Percentiles rank a stretch among this genome's conserved stretches.
phyloP scores from a whole-genome alignment of 495 filamentous ascomycete species.

The Durotheca rogersii region DNA sequence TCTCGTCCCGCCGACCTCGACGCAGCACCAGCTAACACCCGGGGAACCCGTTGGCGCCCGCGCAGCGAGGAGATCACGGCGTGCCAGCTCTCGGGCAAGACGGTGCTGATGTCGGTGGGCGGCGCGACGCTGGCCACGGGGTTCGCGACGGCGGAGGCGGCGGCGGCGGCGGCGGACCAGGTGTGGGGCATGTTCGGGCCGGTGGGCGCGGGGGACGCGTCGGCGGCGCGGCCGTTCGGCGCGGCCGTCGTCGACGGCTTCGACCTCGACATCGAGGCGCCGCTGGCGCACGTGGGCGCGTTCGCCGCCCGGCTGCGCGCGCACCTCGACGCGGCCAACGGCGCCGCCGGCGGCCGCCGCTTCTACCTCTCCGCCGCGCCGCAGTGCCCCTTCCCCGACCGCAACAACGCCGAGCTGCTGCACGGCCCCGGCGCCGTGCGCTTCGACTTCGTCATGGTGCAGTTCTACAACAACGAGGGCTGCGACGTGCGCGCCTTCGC shows the following conservation, averaged over 20 bases:
- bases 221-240: constrained; percentile 53
- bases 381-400: constrained; percentile 55
- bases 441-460: constrained; percentile 66
- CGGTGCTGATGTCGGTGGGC: constrained; percentile 62
- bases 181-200: constrained; percentile 64
- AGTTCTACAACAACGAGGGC: constrained; percentile 63
- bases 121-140: constrained; percentile 50
- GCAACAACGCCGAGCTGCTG: constrained; percentile 55
- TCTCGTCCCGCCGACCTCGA: background rate
- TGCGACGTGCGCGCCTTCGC: constrained; percentile 60
- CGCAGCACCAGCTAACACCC: too few relatives aligned
- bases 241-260: constrained; percentile 57
- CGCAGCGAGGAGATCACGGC: constrained; percentile 51
- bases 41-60: too few relatives aligned
- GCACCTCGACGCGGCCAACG: constrained; percentile 48
- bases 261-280: constrained; percentile 49
- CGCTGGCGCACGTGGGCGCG: constrained; percentile 45
- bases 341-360: constrained; percentile 40
- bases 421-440: constrained; percentile 42
- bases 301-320: constrained; percentile 58
- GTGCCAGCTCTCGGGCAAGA: constrained; percentile 63
- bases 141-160: constrained; percentile 52
- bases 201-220: constrained; percentile 53
- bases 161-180: constrained; percentile 55
- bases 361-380: constrained; percentile 60